Conservation (phyloP, 2,329 filamentous ascomycete genomes). For the Arthrobotrys musiformis region DNA sequence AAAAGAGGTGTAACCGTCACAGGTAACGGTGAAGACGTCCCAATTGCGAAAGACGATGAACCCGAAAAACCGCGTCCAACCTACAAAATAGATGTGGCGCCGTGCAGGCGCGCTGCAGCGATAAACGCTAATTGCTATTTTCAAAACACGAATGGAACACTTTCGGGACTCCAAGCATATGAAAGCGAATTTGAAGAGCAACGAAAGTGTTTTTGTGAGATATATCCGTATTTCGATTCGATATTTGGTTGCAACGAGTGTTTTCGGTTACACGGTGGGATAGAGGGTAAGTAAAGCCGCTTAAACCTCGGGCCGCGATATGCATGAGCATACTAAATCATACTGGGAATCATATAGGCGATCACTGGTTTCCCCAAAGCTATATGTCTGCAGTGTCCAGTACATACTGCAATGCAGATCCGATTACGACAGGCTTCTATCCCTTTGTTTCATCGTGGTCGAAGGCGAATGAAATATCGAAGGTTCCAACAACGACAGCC, state of each 20-base stretch:
- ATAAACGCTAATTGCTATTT: constrained; percentile 50
- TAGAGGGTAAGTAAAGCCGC: constrained; percentile 22
- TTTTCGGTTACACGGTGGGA: constrained; percentile 38
- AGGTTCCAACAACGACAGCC: constrained; percentile 31
- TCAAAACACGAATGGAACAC: constrained; percentile 44
- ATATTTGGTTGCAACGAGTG: constrained; percentile 43
- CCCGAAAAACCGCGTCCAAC: constrained; percentile 7
- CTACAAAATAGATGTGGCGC: constrained; percentile 22
- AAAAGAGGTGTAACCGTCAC: constrained; percentile 7
- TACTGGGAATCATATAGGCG: background rate
- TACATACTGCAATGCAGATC: constrained; percentile 44
- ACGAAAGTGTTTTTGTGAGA: constrained; percentile 35
- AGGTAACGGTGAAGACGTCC: background rate
- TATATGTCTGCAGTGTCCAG: constrained; percentile 42
- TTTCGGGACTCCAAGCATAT: constrained; percentile 33
- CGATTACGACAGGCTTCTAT: constrained; percentile 38
- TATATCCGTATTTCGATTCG: constrained; percentile 51
- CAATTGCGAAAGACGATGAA: background rate
- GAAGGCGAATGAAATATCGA: constrained; percentile 5
- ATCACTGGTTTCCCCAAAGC: constrained; percentile 33
- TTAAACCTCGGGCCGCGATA: background rate
- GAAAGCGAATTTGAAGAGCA: constrained; percentile 26
- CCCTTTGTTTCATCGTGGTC: constrained; percentile 40
- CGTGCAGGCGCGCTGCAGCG: constrained; percentile 32
- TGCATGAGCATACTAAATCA: background rate